phyloP scores from a whole-genome alignment of 169 alveolate genomes.

The Eimeria brunetti region DNA sequence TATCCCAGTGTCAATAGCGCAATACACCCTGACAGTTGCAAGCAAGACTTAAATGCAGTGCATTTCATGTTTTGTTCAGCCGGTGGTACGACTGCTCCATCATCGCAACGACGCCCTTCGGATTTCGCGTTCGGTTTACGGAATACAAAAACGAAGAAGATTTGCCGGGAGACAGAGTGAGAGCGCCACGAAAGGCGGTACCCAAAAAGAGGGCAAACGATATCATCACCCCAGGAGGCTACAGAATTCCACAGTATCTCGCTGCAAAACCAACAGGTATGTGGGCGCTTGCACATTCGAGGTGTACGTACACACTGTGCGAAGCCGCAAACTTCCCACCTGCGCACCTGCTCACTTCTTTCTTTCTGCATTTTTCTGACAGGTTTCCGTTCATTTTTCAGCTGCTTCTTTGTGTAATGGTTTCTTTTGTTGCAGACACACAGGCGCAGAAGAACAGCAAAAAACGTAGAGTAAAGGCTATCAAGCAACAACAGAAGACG shows the following conservation, averaged over 20 bases:
- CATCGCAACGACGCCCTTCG: conserved; percentile 72
- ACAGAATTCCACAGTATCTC: conserved; percentile 80
- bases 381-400: neutral
- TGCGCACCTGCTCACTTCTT: neutral
- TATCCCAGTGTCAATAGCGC: neutral
- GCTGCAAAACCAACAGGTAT: conserved; percentile 81
- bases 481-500: conserved; percentile 77
- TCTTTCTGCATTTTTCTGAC: neutral
- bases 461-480: conserved; percentile 74
- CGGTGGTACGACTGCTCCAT: conserved; percentile 82
- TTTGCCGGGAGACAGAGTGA: conserved; percentile 74
- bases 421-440: conserved; percentile 64
- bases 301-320: neutral
- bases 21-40: neutral
- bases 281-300: neutral
- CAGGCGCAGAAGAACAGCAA: conserved; percentile 77
- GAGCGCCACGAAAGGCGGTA: conserved; percentile 61
- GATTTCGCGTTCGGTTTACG: conserved; percentile 79
- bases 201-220: conserved; percentile 69
- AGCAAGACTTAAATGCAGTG: no score
- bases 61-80: conserved; percentile 2
- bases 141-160: conserved; percentile 82
- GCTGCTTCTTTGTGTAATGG: neutral
- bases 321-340: neutral
- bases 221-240: conserved; percentile 82